Evolutionary conservation across 352 stramenopile species (phyloP), one percentile per base, ranked within the genome.

Genomic region (Phytophthora parvispora): DNA sequence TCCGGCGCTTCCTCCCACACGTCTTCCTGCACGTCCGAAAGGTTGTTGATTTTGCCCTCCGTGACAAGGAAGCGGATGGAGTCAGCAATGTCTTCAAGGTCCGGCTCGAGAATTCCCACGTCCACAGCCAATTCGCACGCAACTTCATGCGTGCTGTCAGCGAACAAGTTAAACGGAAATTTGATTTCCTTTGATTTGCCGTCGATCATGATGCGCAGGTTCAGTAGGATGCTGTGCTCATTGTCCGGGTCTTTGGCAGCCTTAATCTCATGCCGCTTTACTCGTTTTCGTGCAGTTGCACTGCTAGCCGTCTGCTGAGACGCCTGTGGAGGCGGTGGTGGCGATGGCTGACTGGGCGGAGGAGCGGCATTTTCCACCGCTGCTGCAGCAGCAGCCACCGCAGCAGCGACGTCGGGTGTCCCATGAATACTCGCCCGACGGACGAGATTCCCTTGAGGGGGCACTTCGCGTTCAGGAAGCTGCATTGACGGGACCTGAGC

Each of bases 171-270:
- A 85, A 98, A 99, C 16, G 94, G 90, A 80, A 99, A 99, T 84
- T 98, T 97, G 61, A 99, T 98, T 60, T 98, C 97, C 75, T 98
- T 97, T n/a, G 92, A 98, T 75, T 98, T 96, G 72, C 92, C 89
- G 66, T 96, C 86, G 36, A 96, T 89, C 64, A 88, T 91, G 62
- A 96, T 89, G n/a, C 89, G 92, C 38, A 99, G 77, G 54, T 95
- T 98, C 48, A 99, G 50, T 59, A 94, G 55, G 34, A 95, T 93
- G 38, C 86, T 94, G 77, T 95, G 89, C 25, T 90, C 80, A 63
- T 90, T 93, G 50, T 93, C 85, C 1, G 83, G 85, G 52, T 95
- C 87, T 71, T 94, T 95, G 3, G 76, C 84, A 6, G 86, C 86
- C 61, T 92, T 91, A 65, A 95, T 95, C 38, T 95, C 88, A 60